Evolutionary conservation across 345 rosid genomes (phyloP).

Genomic region (Geranium brycei): DNA sequence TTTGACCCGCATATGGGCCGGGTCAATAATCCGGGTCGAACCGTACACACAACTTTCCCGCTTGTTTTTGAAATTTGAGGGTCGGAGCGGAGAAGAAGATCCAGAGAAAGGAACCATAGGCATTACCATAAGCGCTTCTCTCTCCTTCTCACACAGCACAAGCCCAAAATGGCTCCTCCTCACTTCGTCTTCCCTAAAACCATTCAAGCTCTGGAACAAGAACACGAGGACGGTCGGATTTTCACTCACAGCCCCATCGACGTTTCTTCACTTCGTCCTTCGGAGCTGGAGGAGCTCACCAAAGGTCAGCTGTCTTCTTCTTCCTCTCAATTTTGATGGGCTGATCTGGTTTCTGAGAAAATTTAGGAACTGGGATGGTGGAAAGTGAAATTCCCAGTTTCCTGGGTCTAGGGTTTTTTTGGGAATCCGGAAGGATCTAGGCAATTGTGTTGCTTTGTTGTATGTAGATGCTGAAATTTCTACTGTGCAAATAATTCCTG

Average conservation of each 20-base stretch:
- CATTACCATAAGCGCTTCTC: too few species aligned
- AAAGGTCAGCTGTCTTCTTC: conserved; percentile 38
- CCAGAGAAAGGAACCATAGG: too few species aligned
- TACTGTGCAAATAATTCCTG: too few species aligned
- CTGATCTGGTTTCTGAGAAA: background rate
- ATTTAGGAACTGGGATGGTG: background rate
- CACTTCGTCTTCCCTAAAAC: conserved; percentile 59
- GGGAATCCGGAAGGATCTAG: too few species aligned
- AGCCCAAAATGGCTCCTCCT: conserved; percentile 48
- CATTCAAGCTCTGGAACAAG: conserved; percentile 50
- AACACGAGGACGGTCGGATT: conserved; percentile 33
- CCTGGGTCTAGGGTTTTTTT: background rate
- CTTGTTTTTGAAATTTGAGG: too few species aligned
- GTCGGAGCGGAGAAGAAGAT: too few species aligned
- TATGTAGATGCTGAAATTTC: too few species aligned
- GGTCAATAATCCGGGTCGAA: too few species aligned
- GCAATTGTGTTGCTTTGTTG: too few species aligned
- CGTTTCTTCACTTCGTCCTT: conserved; percentile 40
- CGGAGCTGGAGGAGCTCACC: conserved; percentile 75
- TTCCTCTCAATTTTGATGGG: background rate
- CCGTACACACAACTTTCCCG: too few species aligned
- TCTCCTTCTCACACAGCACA: background rate
- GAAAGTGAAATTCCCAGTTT: too few species aligned
- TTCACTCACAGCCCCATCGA: conserved; percentile 46
- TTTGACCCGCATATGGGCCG: too few species aligned